These are phyloP conservation scores for Arthrobotrys megalospora DNA, from an alignment of 2,329 filamentous ascomycete genomes.

Conservation along the genomic window DNA sequence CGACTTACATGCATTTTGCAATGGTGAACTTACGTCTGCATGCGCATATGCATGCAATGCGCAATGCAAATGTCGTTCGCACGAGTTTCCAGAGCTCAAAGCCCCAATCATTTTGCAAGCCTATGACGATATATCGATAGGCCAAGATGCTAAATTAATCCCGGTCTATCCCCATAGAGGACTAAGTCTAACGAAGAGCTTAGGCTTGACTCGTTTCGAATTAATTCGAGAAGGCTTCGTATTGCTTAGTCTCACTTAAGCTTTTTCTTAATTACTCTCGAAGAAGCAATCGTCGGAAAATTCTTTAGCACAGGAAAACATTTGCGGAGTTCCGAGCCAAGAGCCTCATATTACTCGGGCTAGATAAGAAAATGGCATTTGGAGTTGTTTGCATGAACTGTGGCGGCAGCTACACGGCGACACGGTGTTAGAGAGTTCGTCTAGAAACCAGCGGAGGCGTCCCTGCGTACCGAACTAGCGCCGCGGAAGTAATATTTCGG, in stretches of 20 bases:
- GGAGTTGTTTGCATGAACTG: background rate
- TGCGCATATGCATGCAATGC: constrained; percentile 2
- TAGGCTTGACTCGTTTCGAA: background rate
- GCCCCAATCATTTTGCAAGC: background rate
- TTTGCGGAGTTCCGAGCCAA: background rate
- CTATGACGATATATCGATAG: constrained; percentile 6
- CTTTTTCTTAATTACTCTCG: background rate
- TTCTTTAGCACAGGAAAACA: background rate
- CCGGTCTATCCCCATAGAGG: background rate
- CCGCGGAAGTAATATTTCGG: background rate
- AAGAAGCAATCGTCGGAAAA: constrained; percentile 4
- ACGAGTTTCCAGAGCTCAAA: background rate
- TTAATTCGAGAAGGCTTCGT: background rate
- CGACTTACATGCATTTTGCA: background rate
- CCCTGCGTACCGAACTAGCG: background rate
- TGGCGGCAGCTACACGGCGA: background rate
- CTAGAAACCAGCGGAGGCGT: constrained; percentile 1
- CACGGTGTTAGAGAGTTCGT: background rate
- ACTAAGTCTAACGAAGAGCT: no score
- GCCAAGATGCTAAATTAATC: background rate
- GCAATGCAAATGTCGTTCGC: background rate
- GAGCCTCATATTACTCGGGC: background rate
- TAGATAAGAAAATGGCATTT: background rate
- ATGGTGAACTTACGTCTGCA: background rate
- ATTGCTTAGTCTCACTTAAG: constrained; percentile 12